Base-by-base conservation (phyloP, 2,329 filamentous ascomycete species). In the Fusarium sp. region DNA sequence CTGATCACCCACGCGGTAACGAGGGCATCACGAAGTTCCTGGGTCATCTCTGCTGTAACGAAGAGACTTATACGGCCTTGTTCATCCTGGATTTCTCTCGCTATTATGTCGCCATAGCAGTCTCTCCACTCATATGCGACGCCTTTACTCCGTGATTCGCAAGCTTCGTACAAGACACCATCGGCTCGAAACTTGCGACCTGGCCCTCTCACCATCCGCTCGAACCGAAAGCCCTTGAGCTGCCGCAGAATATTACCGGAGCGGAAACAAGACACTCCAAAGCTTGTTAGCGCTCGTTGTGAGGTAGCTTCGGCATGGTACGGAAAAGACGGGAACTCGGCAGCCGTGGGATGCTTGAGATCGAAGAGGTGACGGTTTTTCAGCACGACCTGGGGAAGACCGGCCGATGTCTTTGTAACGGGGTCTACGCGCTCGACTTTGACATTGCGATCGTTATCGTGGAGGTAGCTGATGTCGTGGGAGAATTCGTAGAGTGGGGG, bases 401-500 rank as follows among this genome's bases (percentile, higher is more conserved):
- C 78, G 32, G 68, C 34, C 30, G 58, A 59, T n/a, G 56, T 70
- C 52, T 75, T 79, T 59, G 81, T 61, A 12, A 64, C 63, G 59
- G 77, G 69, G 60, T 83, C 79, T n/a, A 83, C 68, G 13, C 81
- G 78, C 55, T 79, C 74, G 41, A 83, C 63, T 48, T 73, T 72
- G 11, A 83, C 78, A 45, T 60, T 78, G 22, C 77, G 77, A 58
- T 82, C 78, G 20, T 76, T 74, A 42, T 83, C 80, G 38, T 75
- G 75, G 15, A 83, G 75, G 47, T 79, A 81, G 38, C 72, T 78
- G 18, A 82, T 75, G 11, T 78, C 77, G 62, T 82, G 81, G 3
- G 82, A 83, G 62, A 83, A 78, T 45, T 83, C 82, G 68, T 83
- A 83, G 18, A 82, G 73, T 2, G 82, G 79, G 38, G 78, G 77